phyloP scores from a whole-genome alignment of 2,329 filamentous ascomycete species.

The Colletotrichum sojae region DNA sequence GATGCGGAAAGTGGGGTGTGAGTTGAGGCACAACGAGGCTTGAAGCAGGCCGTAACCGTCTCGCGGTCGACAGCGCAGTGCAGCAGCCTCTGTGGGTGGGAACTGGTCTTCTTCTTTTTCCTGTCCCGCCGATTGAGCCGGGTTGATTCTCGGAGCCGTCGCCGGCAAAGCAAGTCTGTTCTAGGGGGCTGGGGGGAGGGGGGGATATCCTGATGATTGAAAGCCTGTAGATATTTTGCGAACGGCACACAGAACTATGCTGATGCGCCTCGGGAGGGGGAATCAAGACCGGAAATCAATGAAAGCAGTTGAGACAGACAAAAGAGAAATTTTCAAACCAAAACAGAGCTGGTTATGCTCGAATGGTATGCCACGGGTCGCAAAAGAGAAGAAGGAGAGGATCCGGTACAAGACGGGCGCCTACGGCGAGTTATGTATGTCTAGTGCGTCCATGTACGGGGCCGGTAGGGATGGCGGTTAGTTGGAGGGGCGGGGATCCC shows the following conservation, averaged over 20 bases:
- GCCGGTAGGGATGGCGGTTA: slow-evolving; percentile 21
- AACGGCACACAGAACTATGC: slow-evolving; percentile 22
- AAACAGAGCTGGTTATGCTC: slow-evolving; percentile 52
- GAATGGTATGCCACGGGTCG: slow-evolving; percentile 52
- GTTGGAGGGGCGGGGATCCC: neutral
- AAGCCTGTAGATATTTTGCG: slow-evolving; percentile 12
- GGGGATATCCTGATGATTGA: slow-evolving; percentile 26
- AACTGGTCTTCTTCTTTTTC: slow-evolving; percentile 38
- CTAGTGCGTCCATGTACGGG: slow-evolving; percentile 39
- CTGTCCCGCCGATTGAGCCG: slow-evolving; percentile 42
- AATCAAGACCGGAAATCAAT: slow-evolving; percentile 44
- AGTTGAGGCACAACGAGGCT: slow-evolving; percentile 16
- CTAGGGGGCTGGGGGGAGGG: slow-evolving; percentile 1
- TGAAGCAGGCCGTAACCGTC: slow-evolving; percentile 32
- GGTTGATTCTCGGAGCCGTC: slow-evolving; percentile 49
- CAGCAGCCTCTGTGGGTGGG: slow-evolving; percentile 17
- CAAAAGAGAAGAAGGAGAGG: slow-evolving; percentile 57
- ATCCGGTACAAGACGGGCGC: slow-evolving; percentile 57
- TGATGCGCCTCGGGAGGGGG: slow-evolving; percentile 34
- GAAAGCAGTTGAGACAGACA: slow-evolving; percentile 43
- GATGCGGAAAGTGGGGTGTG: slow-evolving; percentile 26
- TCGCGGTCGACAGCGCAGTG: slow-evolving; percentile 38
- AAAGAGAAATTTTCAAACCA: slow-evolving; percentile 41
- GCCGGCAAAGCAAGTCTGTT: slow-evolving; percentile 49
- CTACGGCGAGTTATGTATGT: slow-evolving; percentile 65